A percentile compares a stretch with the other conserved stretches of the same genome.
Conservation (phyloP, 2,329 filamentous ascomycete genomes). For the Cercospora janseana region DNA sequence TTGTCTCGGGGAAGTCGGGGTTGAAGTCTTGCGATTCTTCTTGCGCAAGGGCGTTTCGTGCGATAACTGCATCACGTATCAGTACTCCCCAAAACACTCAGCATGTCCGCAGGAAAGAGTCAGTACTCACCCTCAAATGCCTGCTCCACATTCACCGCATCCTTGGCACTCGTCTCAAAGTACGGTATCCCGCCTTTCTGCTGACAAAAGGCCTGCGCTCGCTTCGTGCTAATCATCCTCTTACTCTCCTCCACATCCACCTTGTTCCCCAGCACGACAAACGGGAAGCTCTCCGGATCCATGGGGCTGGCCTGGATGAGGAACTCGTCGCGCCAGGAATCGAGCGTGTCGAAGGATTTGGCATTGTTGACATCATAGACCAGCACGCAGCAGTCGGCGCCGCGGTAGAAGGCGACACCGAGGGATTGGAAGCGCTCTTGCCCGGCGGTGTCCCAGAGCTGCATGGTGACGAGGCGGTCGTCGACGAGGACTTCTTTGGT, state of each 20-base stretch:
- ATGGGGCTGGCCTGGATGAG: conserved; percentile 94
- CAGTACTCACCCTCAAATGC: conserved; percentile 61
- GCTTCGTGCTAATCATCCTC: conserved; percentile 90
- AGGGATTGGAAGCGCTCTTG: conserved; percentile 97
- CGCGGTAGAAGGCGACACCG: conserved; percentile 94
- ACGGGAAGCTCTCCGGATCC: conserved; percentile 96
- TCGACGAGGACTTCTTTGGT: conserved; percentile 97
- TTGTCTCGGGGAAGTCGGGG: conserved; percentile 94
- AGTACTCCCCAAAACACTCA: conserved; percentile 4
- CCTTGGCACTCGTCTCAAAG: conserved; percentile 98
- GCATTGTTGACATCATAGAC: conserved; percentile 99
- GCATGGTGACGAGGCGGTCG: conserved; percentile 97
- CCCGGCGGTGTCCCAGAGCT: conserved; percentile 97
- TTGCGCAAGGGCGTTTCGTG: conserved; percentile 89
- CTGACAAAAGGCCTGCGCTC: conserved; percentile 95
- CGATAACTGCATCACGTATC: conserved; percentile 67
- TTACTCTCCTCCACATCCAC: conserved; percentile 98
- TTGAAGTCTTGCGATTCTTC: conserved; percentile 98
- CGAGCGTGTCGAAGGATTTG: conserved; percentile 97
- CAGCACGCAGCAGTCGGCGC: conserved; percentile 94
- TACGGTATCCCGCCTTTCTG: conserved; percentile 97
- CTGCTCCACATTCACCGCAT: conserved; percentile 96
- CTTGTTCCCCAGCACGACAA: conserved; percentile 98
- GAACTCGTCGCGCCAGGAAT: conserved; percentile 98
- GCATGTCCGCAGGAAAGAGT: not conserved